Conservation (phyloP, 352 stramenopile species). For the Phytophthora europaea region DNA sequence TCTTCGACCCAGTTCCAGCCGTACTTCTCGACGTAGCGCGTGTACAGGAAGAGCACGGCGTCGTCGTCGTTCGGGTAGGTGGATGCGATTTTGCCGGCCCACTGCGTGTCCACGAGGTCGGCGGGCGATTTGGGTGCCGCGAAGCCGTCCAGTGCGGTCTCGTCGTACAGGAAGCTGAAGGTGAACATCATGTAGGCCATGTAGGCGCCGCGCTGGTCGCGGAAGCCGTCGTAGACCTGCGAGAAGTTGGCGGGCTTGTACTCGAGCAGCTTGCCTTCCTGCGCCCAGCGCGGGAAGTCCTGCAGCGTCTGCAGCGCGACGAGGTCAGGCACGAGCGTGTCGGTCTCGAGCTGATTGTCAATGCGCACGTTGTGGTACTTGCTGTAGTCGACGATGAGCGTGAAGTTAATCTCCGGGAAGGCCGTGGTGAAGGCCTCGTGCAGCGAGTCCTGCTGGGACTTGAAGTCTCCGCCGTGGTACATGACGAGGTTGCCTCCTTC, state of each 20-base stretch:
- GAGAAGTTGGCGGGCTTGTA: slow-evolving; percentile 70
- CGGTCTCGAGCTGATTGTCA: slow-evolving; percentile 67
- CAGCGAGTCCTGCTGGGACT: slow-evolving; percentile 34
- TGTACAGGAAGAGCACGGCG: slow-evolving; percentile 59
- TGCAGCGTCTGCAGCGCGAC: slow-evolving; percentile 63
- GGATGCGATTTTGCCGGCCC: slow-evolving; percentile 50
- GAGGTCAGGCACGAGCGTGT: slow-evolving; percentile 54
- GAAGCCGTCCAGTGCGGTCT: slow-evolving; percentile 24
- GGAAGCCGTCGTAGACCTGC: slow-evolving; percentile 60
- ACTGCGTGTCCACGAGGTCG: slow-evolving; percentile 49
- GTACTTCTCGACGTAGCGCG: slow-evolving; percentile 59
- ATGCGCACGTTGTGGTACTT: slow-evolving; percentile 70
- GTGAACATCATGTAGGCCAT: slow-evolving; percentile 49
- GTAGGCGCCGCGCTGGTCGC: slow-evolving; percentile 43
- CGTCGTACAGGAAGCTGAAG: slow-evolving; percentile 60
- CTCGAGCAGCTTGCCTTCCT: slow-evolving; percentile 52
- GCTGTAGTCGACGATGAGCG: slow-evolving; percentile 64
- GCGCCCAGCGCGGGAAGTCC: slow-evolving; percentile 58
- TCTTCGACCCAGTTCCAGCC: slow-evolving; percentile 62
- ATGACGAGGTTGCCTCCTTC: slow-evolving; percentile 66
- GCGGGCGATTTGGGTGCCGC: slow-evolving; percentile 29
- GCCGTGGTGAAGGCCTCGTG: slow-evolving; percentile 35
- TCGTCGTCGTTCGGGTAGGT: slow-evolving; percentile 65
- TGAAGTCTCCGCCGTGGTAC: slow-evolving; percentile 51
- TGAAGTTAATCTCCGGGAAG: slow-evolving; percentile 73